Percentiles rank a stretch among this genome's conserved stretches.
phyloP scores from a whole-genome alignment of 805 yeast genomes.

The Wickerhamiella azymoides region DNA sequence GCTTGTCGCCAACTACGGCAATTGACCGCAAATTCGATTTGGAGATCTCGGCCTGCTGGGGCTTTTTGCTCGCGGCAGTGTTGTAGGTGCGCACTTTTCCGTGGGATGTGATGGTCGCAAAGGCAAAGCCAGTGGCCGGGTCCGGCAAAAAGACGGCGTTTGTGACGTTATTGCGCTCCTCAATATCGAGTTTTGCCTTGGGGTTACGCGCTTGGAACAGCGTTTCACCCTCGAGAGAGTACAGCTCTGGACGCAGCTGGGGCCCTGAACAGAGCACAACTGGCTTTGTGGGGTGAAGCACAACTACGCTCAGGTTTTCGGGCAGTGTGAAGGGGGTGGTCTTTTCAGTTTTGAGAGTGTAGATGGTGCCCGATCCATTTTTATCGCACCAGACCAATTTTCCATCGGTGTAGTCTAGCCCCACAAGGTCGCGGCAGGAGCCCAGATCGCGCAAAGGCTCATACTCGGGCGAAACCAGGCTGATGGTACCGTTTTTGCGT shows the following conservation, averaged over 20 bases:
- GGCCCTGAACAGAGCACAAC: conserved; percentile 77
- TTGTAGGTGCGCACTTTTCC: conserved; percentile 71
- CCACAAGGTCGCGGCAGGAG: conserved; percentile 9
- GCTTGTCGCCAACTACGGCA: conserved; percentile 29
- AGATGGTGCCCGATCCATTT: conserved; percentile 22
- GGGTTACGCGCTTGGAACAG: conserved; percentile 71
- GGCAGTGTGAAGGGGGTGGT: conserved; percentile 4
- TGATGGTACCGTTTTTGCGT: conserved; percentile 19
- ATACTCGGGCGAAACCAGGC: conserved; percentile 12
- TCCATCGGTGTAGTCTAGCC: conserved; percentile 11
- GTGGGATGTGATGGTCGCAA: conserved; percentile 55
- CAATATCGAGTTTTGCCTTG: conserved; percentile 58
- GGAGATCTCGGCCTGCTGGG: conserved; percentile 42
- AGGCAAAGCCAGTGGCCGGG: conserved; percentile 27
- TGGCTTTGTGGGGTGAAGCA: conserved; percentile 31
- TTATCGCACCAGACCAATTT: conserved; percentile 23
- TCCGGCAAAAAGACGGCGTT: conserved; percentile 33
- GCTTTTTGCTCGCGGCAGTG: conserved; percentile 52
- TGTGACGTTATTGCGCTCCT: conserved; percentile 72
- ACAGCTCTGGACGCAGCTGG: conserved; percentile 52
- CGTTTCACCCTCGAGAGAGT: conserved; percentile 17
- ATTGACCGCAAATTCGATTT: conserved; percentile 39
- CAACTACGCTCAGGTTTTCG: conserved; percentile 8
- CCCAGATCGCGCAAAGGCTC: conserved; percentile 13
- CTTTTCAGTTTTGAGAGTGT: conserved; percentile 19